phyloP scores from a whole-genome alignment of 257 asterid species.

The Nicotiana noctiflora region DNA sequence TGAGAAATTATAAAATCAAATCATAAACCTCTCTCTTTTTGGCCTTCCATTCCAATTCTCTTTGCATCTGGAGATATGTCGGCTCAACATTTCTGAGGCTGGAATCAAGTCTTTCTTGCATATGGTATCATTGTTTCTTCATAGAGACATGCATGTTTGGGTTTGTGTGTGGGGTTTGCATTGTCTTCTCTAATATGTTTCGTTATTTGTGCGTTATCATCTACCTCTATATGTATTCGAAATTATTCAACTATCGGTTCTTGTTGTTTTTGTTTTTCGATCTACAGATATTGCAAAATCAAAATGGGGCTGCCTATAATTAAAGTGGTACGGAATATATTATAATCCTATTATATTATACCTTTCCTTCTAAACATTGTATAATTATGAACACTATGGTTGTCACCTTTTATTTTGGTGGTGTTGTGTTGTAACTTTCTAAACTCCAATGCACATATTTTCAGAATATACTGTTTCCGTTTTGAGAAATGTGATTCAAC shows the following conservation, averaged over 20 bases:
- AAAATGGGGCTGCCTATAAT: background rate
- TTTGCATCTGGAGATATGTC: slow-evolving; percentile 3
- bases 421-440: no score
- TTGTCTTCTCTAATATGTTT: background rate
- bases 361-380: background rate
- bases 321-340: background rate
- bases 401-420: background rate
- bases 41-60: background rate
- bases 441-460: no score
- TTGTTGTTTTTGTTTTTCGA: background rate
- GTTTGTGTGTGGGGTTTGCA: background rate
- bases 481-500: background rate
- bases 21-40: background rate
- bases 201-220: background rate
- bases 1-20: background rate
- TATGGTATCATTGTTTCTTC: background rate
- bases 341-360: background rate
- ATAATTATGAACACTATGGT: background rate
- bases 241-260: background rate
- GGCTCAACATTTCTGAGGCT: background rate
- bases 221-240: background rate
- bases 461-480: no score
- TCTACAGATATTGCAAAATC: slow-evolving; percentile 3
- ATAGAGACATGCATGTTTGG: background rate
- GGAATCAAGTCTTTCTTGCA: background rate